These are phyloP conservation scores for Dioszegia aurantiaca DNA, from an alignment of 768 basidiomycete species.

Conservation along the genomic window DNA sequence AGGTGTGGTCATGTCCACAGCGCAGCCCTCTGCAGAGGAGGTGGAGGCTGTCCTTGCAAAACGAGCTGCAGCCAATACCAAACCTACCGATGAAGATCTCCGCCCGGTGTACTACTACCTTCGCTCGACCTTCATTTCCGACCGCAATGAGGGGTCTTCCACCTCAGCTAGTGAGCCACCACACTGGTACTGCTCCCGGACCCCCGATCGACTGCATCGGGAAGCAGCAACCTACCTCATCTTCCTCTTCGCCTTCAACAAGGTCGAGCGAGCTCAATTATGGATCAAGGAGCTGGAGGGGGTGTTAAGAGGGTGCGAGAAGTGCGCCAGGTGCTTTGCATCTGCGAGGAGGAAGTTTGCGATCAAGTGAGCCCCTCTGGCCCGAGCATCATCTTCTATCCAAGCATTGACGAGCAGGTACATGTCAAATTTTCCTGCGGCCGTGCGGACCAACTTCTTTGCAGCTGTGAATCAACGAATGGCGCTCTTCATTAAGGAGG, in stretches of 20 bases:
- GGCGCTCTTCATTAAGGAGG: constrained; percentile 57
- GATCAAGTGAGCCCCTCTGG: constrained; percentile 63
- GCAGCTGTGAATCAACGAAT: constrained; percentile 67
- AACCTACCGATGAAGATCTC: constrained; percentile 39
- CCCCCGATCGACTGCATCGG: constrained; percentile 57
- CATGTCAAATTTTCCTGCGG: constrained; percentile 63
- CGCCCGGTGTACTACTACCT: constrained; percentile 39
- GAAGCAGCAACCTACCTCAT: constrained; percentile 77
- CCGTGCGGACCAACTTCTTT: constrained; percentile 63
- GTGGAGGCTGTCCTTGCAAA: constrained; percentile 43
- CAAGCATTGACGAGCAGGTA: constrained; percentile 58
- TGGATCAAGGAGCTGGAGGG: constrained; percentile 64
- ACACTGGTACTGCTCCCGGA: constrained; percentile 81
- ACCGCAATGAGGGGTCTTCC: constrained; percentile 6
- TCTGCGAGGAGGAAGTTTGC: constrained; percentile 64
- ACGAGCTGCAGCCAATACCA: constrained; percentile 28
- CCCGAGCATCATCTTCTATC: constrained; percentile 5
- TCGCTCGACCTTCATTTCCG: constrained; percentile 14
- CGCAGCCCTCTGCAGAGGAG: constrained; percentile 9
- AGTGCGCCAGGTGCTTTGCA: constrained; percentile 68
- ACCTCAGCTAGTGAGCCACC: constrained; percentile 13
- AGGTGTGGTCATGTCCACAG: background rate
- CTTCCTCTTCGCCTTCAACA: constrained; percentile 73
- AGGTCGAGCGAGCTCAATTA: constrained; percentile 51
- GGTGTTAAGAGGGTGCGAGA: constrained; percentile 65